Conservation (phyloP, 2,329 filamentous ascomycete species). For the Epichloe sibirici region DNA sequence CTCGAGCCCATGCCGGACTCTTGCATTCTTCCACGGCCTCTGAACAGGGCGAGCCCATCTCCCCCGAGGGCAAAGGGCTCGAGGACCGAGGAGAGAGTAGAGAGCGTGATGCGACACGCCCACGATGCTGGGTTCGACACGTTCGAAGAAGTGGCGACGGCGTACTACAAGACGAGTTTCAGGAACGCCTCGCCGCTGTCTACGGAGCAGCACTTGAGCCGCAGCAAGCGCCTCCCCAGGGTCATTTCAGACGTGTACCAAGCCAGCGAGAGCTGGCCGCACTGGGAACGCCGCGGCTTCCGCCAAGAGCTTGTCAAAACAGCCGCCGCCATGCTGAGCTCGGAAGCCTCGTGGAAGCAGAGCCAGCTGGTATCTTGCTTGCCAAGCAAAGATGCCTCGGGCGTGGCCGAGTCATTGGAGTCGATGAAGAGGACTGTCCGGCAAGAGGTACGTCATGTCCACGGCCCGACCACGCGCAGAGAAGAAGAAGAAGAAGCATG, state of each 20-base stretch:
- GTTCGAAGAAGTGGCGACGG: conserved; percentile 15
- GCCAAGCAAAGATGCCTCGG: conserved; percentile 5
- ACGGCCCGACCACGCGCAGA: neutral
- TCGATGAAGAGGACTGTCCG: conserved; percentile 13
- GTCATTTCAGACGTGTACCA: conserved; percentile 13
- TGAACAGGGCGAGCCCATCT: neutral
- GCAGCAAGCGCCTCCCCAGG: conserved; percentile 14
- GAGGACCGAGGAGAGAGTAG: conserved; percentile 11
- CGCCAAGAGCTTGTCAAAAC: conserved; percentile 17
- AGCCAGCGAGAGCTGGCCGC: conserved; percentile 11
- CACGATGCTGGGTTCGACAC: conserved; percentile 14
- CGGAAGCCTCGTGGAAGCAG: conserved; percentile 7
- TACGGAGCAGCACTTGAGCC: conserved; percentile 15
- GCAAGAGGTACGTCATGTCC: conserved; percentile 11
- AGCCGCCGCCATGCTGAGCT: conserved; percentile 11
- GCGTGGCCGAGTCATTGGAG: conserved; percentile 7
- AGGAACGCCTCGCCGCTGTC: conserved; percentile 11
- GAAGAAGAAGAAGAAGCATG: neutral
- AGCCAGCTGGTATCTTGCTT: conserved; percentile 8
- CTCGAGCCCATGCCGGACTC: conserved; percentile 1
- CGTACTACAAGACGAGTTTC: conserved; percentile 15
- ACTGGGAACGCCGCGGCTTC: conserved; percentile 15
- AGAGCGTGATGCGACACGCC: conserved; percentile 12
- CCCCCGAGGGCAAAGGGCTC: neutral
- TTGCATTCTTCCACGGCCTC: neutral